Base-by-base conservation (phyloP, 352 stramenopile genomes). In the Globisporangium recalcitrans region DNA sequence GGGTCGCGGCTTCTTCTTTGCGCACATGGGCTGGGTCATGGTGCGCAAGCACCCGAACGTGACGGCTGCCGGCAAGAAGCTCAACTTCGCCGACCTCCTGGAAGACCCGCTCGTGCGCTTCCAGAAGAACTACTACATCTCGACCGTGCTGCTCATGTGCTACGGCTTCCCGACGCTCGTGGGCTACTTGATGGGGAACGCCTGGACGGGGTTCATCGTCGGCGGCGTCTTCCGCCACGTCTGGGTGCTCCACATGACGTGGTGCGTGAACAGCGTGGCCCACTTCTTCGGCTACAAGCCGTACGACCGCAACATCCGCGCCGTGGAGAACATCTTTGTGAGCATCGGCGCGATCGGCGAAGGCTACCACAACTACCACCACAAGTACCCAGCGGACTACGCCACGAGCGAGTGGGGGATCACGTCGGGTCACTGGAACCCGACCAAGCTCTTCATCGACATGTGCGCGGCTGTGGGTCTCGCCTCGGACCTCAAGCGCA, bases 381-480 rank as follows among this genome's bases (percentile, higher is more conserved):
- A 99, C 91, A 99, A 99, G 80, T 99, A 98, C 78, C 97, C 97
- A 38, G 98, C 95, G 63, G 97, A 99, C 79, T 99, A 99, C 77
- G 94, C 97, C 27, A 97, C 96, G 34, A 97, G 88, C 60, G 97
- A 99, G 82, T 99, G 97, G 78, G 97, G 97, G 24, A 82, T 99
- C 57, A 94, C 91, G 16, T 91, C 76, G 60, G 77, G 81, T 63
- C 97, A 99, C 70, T 99, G 96, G 78, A 99, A 99, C 75, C 97
- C 97, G 29, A 98, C 91, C 48, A 99, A 99, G 77, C 74, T 98
- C 19, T 96, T 98, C 76, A 99, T 99, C 77, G 96, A 99, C 74
- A 71, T 82, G 36, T 91, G 93, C 55, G 94, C 93, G 4, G 44
- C 75, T 0, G 62, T 99, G n/a, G 97, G 97, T 19, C 80, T 99